Evolutionary conservation across 257 asterid species (phyloP).

Genomic region (Ehretia macrophylla): DNA sequence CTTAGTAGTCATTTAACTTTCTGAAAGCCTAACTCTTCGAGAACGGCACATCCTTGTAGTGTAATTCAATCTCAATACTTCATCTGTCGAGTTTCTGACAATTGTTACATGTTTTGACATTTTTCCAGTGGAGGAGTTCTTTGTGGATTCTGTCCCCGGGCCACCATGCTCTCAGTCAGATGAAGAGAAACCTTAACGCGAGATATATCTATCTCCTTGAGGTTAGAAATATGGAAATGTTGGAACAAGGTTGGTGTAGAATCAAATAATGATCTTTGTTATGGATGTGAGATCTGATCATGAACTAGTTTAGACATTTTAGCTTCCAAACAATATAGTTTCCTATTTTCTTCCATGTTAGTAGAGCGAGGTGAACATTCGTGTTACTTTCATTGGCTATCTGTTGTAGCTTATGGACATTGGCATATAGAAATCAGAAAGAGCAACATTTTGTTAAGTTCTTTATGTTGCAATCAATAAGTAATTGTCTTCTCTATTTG

Average conservation of each 20-base stretch:
- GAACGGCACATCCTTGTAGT: too few relatives aligned
- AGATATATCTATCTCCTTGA: neutral
- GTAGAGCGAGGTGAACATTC: neutral
- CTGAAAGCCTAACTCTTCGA: too few relatives aligned
- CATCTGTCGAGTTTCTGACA: conserved; percentile 5
- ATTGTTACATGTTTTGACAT: conserved; percentile 8
- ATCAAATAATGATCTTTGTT: neutral
- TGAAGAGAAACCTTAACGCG: conserved; percentile 60
- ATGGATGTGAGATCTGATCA: neutral
- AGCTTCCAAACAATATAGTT: neutral
- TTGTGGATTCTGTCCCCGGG: conserved; percentile 74
- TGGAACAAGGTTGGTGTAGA: conserved; percentile 3
- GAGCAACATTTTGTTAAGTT: too few relatives aligned
- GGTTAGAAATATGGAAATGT: neutral
- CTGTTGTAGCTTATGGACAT: too few relatives aligned
- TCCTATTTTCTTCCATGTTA: neutral
- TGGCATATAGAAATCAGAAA: too few relatives aligned
- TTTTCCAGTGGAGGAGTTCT: conserved; percentile 86
- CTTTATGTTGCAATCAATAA: too few relatives aligned
- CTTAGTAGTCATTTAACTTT: too few relatives aligned
- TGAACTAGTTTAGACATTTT: neutral
- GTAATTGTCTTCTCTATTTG: too few relatives aligned
- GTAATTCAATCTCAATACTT: too few relatives aligned
- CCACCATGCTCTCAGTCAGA: conserved; percentile 67
- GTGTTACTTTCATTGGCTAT: too few relatives aligned